phyloP scores from a whole-genome alignment of 2,329 filamentous ascomycete genomes.

The Corinectria fuckeliana region DNA sequence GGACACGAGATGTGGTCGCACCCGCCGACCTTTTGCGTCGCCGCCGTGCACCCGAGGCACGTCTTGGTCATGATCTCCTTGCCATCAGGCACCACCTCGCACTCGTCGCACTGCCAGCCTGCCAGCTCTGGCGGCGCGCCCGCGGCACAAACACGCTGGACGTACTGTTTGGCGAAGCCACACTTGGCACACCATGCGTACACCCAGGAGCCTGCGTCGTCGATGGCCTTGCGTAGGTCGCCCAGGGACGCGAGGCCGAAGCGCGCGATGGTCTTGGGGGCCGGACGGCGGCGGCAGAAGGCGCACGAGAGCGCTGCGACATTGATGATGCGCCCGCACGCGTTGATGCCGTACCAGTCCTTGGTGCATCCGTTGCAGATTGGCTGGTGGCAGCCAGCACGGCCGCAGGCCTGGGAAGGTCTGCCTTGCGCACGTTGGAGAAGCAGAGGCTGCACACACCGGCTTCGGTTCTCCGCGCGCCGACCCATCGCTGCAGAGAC shows the following conservation, averaged over 20 bases:
- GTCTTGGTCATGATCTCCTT: slow-evolving; percentile 25
- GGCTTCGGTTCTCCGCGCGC: slow-evolving; percentile 45
- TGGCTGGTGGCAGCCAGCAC: slow-evolving; percentile 50
- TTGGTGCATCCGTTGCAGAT: slow-evolving; percentile 50
- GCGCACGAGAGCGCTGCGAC: slow-evolving; percentile 55
- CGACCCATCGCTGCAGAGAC: slow-evolving; percentile 46
- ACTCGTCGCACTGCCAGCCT: slow-evolving; percentile 52
- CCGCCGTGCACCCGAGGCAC: slow-evolving; percentile 47
- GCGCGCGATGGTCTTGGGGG: slow-evolving; percentile 44
- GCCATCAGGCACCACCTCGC: slow-evolving; percentile 21
- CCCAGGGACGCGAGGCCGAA: slow-evolving; percentile 48
- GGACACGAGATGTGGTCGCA: slow-evolving; percentile 50
- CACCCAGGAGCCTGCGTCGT: slow-evolving; percentile 51
- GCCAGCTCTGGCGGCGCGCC: slow-evolving; percentile 46
- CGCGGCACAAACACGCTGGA: slow-evolving; percentile 52
- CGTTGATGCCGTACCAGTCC: slow-evolving; percentile 56
- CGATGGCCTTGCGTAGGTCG: slow-evolving; percentile 47
- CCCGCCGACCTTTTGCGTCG: slow-evolving; percentile 46
- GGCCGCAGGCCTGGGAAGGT: slow-evolving; percentile 53
- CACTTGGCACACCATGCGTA: slow-evolving; percentile 57
- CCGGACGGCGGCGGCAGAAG: slow-evolving; percentile 55
- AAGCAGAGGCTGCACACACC: slow-evolving; percentile 56
- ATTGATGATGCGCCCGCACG: slow-evolving; percentile 52
- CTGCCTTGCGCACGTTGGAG: slow-evolving; percentile 42
- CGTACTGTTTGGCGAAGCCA: slow-evolving; percentile 48